Evolutionary conservation across 75 land plant genomes (phyloP).

Genomic region (Pseudotsuga menziesii): DNA sequence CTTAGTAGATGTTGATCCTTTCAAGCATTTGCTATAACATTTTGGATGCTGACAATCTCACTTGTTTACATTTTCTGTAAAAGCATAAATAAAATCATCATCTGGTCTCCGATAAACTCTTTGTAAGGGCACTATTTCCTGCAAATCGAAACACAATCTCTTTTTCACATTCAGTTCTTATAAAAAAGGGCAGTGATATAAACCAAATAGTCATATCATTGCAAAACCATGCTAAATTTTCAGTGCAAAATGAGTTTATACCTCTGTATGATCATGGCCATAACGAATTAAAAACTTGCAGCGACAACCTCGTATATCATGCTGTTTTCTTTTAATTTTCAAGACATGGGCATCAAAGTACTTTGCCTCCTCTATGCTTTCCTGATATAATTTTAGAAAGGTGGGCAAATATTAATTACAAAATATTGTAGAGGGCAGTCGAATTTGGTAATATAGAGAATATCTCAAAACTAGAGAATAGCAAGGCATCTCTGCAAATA

Average conservation of each 20-base stretch:
- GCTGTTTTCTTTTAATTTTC: constrained; percentile 69
- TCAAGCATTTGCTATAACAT: not conserved
- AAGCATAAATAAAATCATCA: not conserved
- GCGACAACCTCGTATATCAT: constrained; percentile 86
- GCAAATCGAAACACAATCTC: not conserved
- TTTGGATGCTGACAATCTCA: not conserved
- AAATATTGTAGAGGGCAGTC: too few species aligned
- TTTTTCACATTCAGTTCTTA: too few species aligned
- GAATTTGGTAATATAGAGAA: not conserved
- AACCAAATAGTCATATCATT: not conserved
- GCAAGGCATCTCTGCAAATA: not conserved
- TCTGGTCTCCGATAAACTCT: constrained; percentile 5
- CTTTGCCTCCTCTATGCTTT: constrained; percentile 65
- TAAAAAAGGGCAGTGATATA: not conserved
- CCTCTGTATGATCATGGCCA: constrained; percentile 77
- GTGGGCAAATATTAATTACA: too few species aligned
- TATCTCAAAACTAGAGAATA: not conserved
- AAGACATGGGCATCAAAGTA: constrained; percentile 82
- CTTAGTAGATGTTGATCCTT: too few species aligned
- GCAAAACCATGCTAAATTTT: not conserved
- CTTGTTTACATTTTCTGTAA: not conserved
- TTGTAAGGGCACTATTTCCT: constrained; percentile 7
- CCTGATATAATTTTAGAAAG: constrained; percentile 33
- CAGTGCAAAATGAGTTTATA: not conserved
- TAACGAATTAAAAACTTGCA: constrained; percentile 77